Evolutionary conservation across 106 monocot genomes (phyloP).

Genomic region (Dendrobium huoshanense): DNA sequence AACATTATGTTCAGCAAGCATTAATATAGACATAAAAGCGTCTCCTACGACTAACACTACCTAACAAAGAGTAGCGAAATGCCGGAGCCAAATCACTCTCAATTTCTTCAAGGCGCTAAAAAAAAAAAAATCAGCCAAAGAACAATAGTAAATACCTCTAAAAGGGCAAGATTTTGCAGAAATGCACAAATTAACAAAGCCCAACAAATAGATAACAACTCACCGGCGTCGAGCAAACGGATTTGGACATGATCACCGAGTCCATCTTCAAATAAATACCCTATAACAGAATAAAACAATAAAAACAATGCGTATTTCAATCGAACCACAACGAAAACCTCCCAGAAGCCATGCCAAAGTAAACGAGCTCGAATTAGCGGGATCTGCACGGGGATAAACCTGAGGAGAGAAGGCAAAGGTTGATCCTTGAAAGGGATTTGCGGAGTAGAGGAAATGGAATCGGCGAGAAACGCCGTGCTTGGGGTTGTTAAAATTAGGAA

Average conservation of each 20-base stretch:
- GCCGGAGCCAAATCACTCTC: too few species aligned
- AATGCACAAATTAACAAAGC: too few species aligned
- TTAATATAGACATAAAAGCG: neutral
- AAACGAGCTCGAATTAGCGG: neutral
- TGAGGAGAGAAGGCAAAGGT: neutral
- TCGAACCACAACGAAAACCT: neutral
- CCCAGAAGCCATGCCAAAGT: neutral
- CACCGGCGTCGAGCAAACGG: constrained; percentile 16
- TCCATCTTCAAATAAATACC: constrained; percentile 16
- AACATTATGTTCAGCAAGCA: too few species aligned
- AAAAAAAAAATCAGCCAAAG: neutral
- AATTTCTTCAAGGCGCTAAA: neutral
- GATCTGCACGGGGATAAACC: neutral
- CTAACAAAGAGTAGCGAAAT: too few species aligned
- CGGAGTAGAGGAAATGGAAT: too few species aligned
- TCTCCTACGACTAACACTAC: neutral
- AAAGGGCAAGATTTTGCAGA: neutral
- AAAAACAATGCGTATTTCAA: neutral
- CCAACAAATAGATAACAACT: neutral
- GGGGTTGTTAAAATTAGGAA: too few species aligned
- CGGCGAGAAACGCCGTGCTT: too few species aligned
- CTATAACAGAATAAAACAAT: neutral
- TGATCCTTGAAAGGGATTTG: too few species aligned
- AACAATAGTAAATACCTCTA: neutral
- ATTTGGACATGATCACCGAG: constrained; percentile 22